Evolutionary conservation across 768 basidiomycete species (phyloP).

Genomic region (Agaricus sinodeliciosus): DNA sequence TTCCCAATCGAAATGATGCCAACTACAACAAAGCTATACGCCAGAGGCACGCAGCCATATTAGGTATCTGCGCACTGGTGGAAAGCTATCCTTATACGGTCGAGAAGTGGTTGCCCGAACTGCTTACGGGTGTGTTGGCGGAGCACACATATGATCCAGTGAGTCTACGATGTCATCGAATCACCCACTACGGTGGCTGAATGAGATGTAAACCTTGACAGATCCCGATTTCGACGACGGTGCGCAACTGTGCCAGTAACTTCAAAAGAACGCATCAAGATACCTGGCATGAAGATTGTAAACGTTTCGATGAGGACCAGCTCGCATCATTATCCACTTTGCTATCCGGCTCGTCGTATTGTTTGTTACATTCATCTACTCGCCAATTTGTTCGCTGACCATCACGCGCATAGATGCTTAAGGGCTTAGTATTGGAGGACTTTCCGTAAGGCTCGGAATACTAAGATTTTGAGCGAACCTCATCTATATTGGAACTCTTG

Average conservation of each 20-base stretch:
- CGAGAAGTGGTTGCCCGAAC: constrained; percentile 87
- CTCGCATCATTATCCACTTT: constrained; percentile 76
- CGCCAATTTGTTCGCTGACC: neutral
- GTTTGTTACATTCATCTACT: constrained; percentile 30
- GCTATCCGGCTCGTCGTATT: constrained; percentile 80
- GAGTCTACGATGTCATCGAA: constrained; percentile 15
- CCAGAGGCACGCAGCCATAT: constrained; percentile 82
- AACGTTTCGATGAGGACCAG: constrained; percentile 83
- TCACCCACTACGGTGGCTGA: constrained; percentile 6
- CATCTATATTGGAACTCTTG: no score
- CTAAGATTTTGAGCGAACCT: no score
- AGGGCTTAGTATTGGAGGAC: neutral
- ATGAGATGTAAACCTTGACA: constrained; percentile 17
- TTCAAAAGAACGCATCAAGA: constrained; percentile 83
- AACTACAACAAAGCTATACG: constrained; percentile 67
- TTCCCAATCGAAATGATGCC: constrained; percentile 59
- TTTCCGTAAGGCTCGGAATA: no score
- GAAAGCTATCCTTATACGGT: constrained; percentile 96
- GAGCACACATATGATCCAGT: constrained; percentile 86
- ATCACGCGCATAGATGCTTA: neutral
- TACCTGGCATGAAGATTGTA: constrained; percentile 86
- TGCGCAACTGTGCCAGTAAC: constrained; percentile 71
- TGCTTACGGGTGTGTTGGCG: constrained; percentile 71
- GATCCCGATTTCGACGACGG: constrained; percentile 82
- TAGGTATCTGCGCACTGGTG: constrained; percentile 90